phyloP scores from a whole-genome alignment of 805 yeast species.

The Schwanniomyces sp. region DNA sequence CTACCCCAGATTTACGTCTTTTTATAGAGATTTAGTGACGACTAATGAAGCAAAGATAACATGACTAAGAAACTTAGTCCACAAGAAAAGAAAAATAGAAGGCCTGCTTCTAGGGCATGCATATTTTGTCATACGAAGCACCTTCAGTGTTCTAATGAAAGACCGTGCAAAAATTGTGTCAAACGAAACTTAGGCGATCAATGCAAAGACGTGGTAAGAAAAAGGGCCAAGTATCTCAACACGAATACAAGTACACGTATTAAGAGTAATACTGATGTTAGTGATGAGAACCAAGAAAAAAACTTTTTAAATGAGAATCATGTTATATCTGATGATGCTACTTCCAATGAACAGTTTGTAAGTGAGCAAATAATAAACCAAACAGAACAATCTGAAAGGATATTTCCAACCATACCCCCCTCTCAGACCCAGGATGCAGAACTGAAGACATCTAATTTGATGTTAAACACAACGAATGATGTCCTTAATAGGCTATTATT shows the following conservation, averaged over 20 bases:
- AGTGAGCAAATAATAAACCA: neutral
- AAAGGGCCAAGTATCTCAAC: constrained; percentile 43
- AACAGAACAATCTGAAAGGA: neutral
- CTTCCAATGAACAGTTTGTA: neutral
- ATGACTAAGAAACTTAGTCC: constrained; percentile 66
- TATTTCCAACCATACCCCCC: neutral
- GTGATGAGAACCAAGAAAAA: neutral
- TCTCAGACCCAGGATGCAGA: neutral
- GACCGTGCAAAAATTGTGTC: constrained; percentile 73
- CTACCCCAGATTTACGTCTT: neutral
- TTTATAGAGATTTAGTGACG: neutral
- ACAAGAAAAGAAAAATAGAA: constrained; percentile 53
- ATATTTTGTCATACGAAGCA: constrained; percentile 72
- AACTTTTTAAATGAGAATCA: neutral
- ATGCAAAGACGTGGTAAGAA: constrained; percentile 61
- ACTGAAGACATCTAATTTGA: constrained; percentile 7
- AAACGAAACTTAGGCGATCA: constrained; percentile 56
- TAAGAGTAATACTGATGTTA: neutral
- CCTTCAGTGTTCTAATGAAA: constrained; percentile 64
- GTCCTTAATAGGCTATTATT: constrained; percentile 23
- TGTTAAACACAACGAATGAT: constrained; percentile 29
- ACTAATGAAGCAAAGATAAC: neutral
- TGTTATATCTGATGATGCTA: neutral
- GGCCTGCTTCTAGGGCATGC: constrained; percentile 70
- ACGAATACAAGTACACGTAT: neutral